Conservation (phyloP, 257 asterid species). For the Salvia hispanica region DNA sequence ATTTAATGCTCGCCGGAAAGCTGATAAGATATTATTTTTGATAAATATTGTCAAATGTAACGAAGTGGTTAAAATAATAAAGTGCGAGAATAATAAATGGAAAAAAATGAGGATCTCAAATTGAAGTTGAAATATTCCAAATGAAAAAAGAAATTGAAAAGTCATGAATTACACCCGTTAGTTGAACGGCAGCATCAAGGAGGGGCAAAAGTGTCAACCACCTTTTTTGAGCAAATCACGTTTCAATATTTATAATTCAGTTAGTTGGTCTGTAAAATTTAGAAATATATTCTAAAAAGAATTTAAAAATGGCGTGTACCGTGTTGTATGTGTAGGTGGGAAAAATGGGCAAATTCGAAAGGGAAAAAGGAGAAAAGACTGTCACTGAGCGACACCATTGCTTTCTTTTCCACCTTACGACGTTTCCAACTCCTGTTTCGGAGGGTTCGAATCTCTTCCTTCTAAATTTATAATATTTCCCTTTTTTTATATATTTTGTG, state of each 20-base stretch:
- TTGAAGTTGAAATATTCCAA: not conserved
- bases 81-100: not conserved
- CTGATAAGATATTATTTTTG: too few species aligned
- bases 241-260: not conserved
- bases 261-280: not conserved
- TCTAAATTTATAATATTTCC: slow-evolving; percentile 17
- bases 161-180: slow-evolving; percentile 37
- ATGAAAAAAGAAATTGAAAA: slow-evolving; percentile 7
- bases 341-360: slow-evolving; percentile 19
- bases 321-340: slow-evolving; percentile 21
- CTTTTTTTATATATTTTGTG: not conserved
- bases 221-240: not conserved
- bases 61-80: not conserved
- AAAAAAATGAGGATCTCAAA: not conserved
- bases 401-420: slow-evolving; percentile 31
- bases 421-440: slow-evolving; percentile 34
- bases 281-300: not conserved
- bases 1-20: too few species aligned
- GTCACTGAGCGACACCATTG: slow-evolving; percentile 34
- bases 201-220: slow-evolving; percentile 43
- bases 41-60: not conserved
- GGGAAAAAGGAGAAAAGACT: slow-evolving; percentile 18
- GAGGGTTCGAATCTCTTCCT: slow-evolving; percentile 28
- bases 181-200: slow-evolving; percentile 41
- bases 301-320: slow-evolving; percentile 1